A percentile compares a stretch with the other conserved stretches of the same genome.
These are phyloP conservation scores for Brassica incana DNA, from an alignment of 345 rosid genomes.

Conservation along the genomic window DNA sequence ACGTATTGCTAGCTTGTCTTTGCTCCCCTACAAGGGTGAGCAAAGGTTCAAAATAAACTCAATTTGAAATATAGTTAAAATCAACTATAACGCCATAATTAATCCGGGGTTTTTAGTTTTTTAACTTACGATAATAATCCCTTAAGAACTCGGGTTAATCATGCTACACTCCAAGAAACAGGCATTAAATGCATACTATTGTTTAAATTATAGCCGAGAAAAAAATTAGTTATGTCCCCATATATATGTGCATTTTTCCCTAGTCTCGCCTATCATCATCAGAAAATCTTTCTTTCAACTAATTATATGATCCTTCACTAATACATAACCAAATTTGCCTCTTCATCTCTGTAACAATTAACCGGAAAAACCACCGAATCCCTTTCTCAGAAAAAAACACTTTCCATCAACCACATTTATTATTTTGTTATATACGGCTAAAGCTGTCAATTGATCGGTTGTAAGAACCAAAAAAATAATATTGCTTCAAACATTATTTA, in stretches of 20 bases:
- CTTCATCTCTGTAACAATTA: neutral
- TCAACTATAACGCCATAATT: neutral
- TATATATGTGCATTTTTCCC: neutral
- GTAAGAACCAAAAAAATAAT: no score
- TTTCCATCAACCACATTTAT: neutral
- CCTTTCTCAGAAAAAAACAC: neutral
- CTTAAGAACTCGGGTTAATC: no score
- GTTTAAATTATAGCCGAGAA: neutral
- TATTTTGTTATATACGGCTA: neutral
- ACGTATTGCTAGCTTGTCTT: neutral
- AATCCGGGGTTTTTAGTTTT: no score
- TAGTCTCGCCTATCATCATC: neutral
- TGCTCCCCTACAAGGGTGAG: neutral
- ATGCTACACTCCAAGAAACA: neutral
- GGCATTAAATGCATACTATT: neutral
- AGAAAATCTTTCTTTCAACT: neutral
- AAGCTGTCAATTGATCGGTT: neutral
- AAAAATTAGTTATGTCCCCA: neutral
- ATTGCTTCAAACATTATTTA: neutral
- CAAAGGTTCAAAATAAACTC: neutral
- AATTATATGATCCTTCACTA: neutral
- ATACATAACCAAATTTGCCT: neutral
- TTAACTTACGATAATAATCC: no score
- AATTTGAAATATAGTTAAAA: neutral
- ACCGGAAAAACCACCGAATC: neutral